A percentile compares a stretch with the other conserved stretches of the same genome.
These are phyloP conservation scores for Musa beccarii DNA, from an alignment of 176 grass and related monocot species.

Conservation along the genomic window DNA sequence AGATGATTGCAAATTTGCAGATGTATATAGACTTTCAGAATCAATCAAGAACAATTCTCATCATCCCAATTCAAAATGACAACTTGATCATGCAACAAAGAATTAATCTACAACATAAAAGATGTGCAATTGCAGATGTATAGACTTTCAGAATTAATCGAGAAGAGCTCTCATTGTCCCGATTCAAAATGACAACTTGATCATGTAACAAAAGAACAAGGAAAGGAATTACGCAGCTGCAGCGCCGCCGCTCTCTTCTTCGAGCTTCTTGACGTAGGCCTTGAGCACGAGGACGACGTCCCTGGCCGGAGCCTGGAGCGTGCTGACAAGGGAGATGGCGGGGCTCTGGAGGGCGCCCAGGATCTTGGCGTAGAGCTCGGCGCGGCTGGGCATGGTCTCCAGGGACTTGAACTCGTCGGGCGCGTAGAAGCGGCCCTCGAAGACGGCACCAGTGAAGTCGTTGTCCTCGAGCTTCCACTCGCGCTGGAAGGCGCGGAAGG, in stretches of 20 bases:
- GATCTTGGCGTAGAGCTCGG: slow-evolving; percentile 68
- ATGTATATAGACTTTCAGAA: not conserved
- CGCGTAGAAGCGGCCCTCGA: slow-evolving; percentile 72
- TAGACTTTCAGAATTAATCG: not conserved
- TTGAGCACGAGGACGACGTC: slow-evolving; percentile 17
- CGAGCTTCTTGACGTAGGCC: slow-evolving; percentile 24
- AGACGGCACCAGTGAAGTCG: slow-evolving; percentile 90
- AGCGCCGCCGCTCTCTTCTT: slow-evolving; percentile 2
- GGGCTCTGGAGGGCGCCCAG: slow-evolving; percentile 74
- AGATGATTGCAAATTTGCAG: not conserved
- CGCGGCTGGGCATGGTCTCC: slow-evolving; percentile 79
- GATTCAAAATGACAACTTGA: not conserved
- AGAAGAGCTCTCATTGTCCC: not conserved
- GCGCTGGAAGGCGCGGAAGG: slow-evolving; percentile 90
- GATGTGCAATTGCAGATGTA: not conserved
- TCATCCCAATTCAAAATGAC: not conserved
- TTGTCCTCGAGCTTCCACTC: slow-evolving; percentile 70
- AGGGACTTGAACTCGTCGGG: slow-evolving; percentile 78
- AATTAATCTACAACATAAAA: not conserved
- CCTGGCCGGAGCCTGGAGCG: slow-evolving; percentile 38
- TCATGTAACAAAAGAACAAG: not conserved
- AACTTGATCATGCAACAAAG: not conserved
- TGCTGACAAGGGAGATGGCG: slow-evolving; percentile 48
- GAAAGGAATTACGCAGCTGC: not conserved
- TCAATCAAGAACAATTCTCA: not conserved